phyloP scores from a whole-genome alignment of 2,329 filamentous ascomycete genomes.

The Capronia americana region DNA sequence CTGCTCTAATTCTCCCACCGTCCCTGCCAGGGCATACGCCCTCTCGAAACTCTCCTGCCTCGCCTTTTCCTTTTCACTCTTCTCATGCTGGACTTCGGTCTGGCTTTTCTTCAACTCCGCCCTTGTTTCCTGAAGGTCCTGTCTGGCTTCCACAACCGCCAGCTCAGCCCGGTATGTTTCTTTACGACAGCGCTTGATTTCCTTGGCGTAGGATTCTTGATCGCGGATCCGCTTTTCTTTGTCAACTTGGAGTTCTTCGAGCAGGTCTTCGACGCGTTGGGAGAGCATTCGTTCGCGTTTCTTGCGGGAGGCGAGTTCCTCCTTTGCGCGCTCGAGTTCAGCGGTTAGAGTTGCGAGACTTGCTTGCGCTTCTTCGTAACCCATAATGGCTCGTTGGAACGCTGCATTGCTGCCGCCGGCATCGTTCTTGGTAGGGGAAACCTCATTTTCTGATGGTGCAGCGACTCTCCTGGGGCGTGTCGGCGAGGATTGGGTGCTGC shows the following conservation, averaged over 20 bases:
- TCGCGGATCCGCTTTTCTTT: slow-evolving; percentile 59
- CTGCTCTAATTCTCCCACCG: slow-evolving; percentile 53
- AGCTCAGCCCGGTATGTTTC: slow-evolving; percentile 65
- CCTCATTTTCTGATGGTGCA: slow-evolving; percentile 30
- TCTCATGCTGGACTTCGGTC: slow-evolving; percentile 59
- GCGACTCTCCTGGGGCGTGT: slow-evolving; percentile 24
- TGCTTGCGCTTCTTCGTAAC: slow-evolving; percentile 54
- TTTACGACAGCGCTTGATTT: slow-evolving; percentile 61
- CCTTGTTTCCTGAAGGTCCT: slow-evolving; percentile 54
- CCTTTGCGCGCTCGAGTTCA: slow-evolving; percentile 51
- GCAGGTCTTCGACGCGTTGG: slow-evolving; percentile 51
- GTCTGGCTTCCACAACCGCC: slow-evolving; percentile 60
- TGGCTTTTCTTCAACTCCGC: slow-evolving; percentile 57
- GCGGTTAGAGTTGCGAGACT: slow-evolving; percentile 44
- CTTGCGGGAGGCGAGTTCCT: slow-evolving; percentile 50
- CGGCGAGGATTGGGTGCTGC: slow-evolving; percentile 39
- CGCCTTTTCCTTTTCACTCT: slow-evolving; percentile 54
- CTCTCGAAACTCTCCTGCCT: slow-evolving; percentile 57
- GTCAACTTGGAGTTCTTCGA: slow-evolving; percentile 60
- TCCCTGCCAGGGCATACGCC: slow-evolving; percentile 53
- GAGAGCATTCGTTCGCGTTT: slow-evolving; percentile 53
- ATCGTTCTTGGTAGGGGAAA: slow-evolving; percentile 43
- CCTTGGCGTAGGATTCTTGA: slow-evolving; percentile 61
- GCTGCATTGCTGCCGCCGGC: slow-evolving; percentile 48
- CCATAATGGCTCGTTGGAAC: slow-evolving; percentile 52